phyloP scores from a whole-genome alignment of 768 basidiomycete species.

The Rhodotorula sphaerocarpa region DNA sequence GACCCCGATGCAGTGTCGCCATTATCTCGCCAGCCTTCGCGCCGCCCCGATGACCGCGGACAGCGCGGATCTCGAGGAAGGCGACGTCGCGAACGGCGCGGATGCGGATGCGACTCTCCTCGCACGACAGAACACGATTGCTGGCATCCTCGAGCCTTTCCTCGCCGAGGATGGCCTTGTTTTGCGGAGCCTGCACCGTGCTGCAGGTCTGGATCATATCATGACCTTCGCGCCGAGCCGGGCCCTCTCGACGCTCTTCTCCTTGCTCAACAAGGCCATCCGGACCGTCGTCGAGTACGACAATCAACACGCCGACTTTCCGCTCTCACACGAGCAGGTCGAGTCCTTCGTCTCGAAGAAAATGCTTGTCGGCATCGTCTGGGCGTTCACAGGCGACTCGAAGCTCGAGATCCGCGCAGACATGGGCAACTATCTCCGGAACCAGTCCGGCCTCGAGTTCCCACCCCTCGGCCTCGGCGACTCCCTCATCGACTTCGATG shows the following conservation, averaged over 20 bases:
- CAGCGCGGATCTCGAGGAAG: slow-evolving; percentile 64
- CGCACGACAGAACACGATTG: slow-evolving; percentile 58
- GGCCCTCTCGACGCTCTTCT: slow-evolving; percentile 91
- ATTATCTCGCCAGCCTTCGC: slow-evolving; percentile 73
- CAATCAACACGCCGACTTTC: slow-evolving; percentile 87
- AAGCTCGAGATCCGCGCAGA: slow-evolving; percentile 77
- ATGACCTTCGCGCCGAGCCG: slow-evolving; percentile 95
- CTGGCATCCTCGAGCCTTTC: slow-evolving; percentile 57
- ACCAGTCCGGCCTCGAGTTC: slow-evolving; percentile 79
- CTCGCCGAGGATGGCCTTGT: slow-evolving; percentile 78
- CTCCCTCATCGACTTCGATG: slow-evolving; percentile 91
- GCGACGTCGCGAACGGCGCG: background rate
- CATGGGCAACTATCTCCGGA: slow-evolving; percentile 77
- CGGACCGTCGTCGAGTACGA: slow-evolving; percentile 94
- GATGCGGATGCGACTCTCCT: slow-evolving; percentile 43
- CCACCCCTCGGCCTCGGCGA: slow-evolving; percentile 65
- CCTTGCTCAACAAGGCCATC: slow-evolving; percentile 88
- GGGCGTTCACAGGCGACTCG: slow-evolving; percentile 98
- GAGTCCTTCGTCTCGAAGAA: slow-evolving; percentile 87
- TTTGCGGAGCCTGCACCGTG: slow-evolving; percentile 64
- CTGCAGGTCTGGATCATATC: slow-evolving; percentile 84
- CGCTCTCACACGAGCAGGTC: slow-evolving; percentile 68
- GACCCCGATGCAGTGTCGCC: slow-evolving; percentile 78
- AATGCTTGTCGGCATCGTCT: slow-evolving; percentile 81
- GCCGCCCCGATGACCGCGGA: slow-evolving; percentile 59